Conservation (phyloP, 1,284 basidiomycete genomes). For the Puccinia hordei region DNA sequence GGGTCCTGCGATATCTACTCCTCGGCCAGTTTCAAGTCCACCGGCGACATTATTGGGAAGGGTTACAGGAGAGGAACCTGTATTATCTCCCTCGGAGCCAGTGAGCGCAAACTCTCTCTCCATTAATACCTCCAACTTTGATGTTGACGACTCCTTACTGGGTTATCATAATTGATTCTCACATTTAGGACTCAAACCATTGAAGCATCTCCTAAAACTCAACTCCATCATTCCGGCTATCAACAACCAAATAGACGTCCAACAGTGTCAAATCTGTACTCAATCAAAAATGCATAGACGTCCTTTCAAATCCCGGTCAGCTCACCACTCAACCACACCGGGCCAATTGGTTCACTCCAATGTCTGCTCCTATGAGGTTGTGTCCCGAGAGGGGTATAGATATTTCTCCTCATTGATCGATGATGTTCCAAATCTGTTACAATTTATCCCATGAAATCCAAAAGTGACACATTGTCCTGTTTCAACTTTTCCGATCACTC, state of each 20-base stretch:
- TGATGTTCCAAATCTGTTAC: constrained; percentile 19
- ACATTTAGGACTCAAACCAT: neutral
- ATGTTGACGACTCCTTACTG: neutral
- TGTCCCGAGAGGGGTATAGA: neutral
- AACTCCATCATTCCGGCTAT: neutral
- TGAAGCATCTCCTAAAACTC: neutral
- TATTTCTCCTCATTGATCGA: constrained; percentile 26
- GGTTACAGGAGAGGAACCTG: neutral
- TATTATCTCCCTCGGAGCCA: neutral
- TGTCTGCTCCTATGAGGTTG: neutral
- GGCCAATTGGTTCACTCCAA: neutral
- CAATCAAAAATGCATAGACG: neutral
- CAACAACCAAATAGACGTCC: neutral
- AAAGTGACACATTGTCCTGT: constrained; percentile 18
- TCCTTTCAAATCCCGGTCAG: neutral
- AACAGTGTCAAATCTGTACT: neutral
- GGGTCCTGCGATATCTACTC: neutral
- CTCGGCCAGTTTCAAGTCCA: neutral
- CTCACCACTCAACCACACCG: neutral
- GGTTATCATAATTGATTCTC: neutral
- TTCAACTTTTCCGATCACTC: constrained; percentile 6
- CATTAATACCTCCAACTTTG: neutral
- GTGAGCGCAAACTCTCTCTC: neutral
- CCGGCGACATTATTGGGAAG: neutral
- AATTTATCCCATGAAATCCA: constrained; percentile 30